Base-by-base conservation (phyloP, 805 yeast species). In the Hanseniaspora nectarophila region DNA sequence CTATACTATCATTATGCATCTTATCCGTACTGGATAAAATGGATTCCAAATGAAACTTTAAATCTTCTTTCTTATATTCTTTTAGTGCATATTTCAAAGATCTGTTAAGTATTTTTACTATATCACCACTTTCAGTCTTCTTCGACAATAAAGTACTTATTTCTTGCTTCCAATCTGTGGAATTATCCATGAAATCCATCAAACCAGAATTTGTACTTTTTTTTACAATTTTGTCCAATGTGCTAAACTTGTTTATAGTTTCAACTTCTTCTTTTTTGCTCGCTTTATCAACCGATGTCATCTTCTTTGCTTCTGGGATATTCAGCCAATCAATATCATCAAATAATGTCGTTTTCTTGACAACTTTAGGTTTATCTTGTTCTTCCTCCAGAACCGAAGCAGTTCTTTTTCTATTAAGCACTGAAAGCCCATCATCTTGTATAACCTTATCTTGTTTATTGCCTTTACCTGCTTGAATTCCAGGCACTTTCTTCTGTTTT, bases 241-340 rank as follows among this genome's bases (percentile, higher is more conserved):
- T 2, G 83, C 58, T 6, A 86, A 64, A 1, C 15, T 51, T 44
- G 33, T 45, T 45, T 8, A 44, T 39, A 13, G 20, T 23, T 15
- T 69, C 56, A 81, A 80, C 54, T 77, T 76, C 73, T 60, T 81
- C 82, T 44, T 76, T 75, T 51, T 79, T 72, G 42, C 78, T 64
- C 51, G 95, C 69, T 45, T 75, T 28, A 12, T 35, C 69, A 53
- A 97, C 68, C 58, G 80, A 74, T 0, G 98, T 92, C 60, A 85
- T 70, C 64, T 90, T 97, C 1, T 87, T 84, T 1, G 86, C 92
- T 56, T 87, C 95, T 0, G 97, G 97, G 3, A 90, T 61, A 55
- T 70, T 73, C 4, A 75, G 72, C 98, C 98, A 90, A 60, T 89
- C 81, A 0, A 80, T 68, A 35, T 60, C 10, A 59, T 57, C 29